These are phyloP conservation scores for Perilla frutescens DNA, from an alignment of 257 asterid genomes.

Conservation along the genomic window DNA sequence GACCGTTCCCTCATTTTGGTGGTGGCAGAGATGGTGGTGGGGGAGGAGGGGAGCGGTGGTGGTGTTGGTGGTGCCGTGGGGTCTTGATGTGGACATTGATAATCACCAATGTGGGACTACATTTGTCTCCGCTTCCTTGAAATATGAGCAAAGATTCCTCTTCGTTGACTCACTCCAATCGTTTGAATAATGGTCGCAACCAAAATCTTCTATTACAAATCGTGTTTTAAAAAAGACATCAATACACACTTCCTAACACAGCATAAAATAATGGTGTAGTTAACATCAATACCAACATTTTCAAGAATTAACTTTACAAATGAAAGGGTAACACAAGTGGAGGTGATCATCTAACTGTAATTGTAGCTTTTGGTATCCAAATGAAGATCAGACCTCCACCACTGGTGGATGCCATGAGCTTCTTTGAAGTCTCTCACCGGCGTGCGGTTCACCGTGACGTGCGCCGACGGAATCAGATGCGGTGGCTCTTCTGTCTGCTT, in stretches of 20 bases:
- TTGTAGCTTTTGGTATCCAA: conserved; percentile 58
- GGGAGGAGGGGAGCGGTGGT: background rate
- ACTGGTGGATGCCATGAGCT: conserved; percentile 94
- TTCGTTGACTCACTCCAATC: conserved; percentile 1
- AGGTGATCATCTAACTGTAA: conserved; percentile 30
- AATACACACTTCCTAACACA: background rate
- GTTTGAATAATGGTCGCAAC: no score
- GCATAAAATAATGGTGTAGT: no score
- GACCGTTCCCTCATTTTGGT: background rate
- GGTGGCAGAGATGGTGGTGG: background rate
- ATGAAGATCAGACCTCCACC: conserved; percentile 78
- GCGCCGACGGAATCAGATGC: conserved; percentile 89
- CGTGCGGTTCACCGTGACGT: conserved; percentile 53
- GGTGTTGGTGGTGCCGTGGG: background rate
- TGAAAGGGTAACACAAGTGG: background rate
- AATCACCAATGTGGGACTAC: conserved; percentile 20
- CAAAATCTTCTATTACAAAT: background rate
- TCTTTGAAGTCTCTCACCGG: conserved; percentile 62
- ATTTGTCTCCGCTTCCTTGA: conserved; percentile 37
- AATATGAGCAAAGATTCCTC: conserved; percentile 25
- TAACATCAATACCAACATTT: background rate
- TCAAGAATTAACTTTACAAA: conserved; percentile 27
- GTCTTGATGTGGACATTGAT: background rate
- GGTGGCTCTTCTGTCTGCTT: conserved; percentile 71
- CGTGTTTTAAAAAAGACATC: background rate